Evolutionary conservation across 192 early-diverging fungal species (phyloP), one percentile per base, ranked within the genome.

Genomic region (Phycomyces blakesleeanus): DNA sequence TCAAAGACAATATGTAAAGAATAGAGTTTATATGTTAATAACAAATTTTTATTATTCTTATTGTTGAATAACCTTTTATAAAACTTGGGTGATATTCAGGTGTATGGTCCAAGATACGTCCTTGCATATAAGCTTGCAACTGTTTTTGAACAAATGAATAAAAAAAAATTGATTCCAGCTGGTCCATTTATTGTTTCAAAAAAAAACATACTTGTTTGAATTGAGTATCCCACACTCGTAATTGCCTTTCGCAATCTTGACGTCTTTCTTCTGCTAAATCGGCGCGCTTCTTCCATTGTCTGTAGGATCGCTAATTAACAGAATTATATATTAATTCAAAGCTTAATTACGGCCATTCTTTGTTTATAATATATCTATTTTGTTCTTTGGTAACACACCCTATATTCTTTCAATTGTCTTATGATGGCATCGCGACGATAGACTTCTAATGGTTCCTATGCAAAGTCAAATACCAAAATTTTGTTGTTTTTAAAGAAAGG

Each of bases 351-450:
- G 40, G 42, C 25, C 25, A 10, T 25, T 50, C 16, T 50, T 6
- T 1, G 18, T 57, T 41, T 57, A n/a, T n/a, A n/a, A n/a, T n/a
- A n/a, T n/a, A n/a, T 22, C 11, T 10, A 9, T 9, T 18, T 16
- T n/a, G 9, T 21, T 5, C 2, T 44, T 49, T n/a, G 26, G 27
- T 26, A 29, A 54, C 51, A 40, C 39, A 63, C 61, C 39, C 14
- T 63, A 29, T 66, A 66, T 41, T 51, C 50, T 21, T 58, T 51
- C 61, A 38, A 41, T 40, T 61, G 66, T 55, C 59, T 26, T 6
- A 56, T 34, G 15, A 57, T 57, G 47, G 53, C 41, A 51, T 61
- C 51, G 21, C 16, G 39, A 55, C 53, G 52, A 25, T 54, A 66
- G 14, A 49, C 25, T 50, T 61, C 29, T 26, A 37, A 68, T 37